A percentile compares a stretch with the other conserved stretches of the same genome.
phyloP scores from a whole-genome alignment of 352 stramenopile genomes.

The Phytophthora fragariaefolia region DNA sequence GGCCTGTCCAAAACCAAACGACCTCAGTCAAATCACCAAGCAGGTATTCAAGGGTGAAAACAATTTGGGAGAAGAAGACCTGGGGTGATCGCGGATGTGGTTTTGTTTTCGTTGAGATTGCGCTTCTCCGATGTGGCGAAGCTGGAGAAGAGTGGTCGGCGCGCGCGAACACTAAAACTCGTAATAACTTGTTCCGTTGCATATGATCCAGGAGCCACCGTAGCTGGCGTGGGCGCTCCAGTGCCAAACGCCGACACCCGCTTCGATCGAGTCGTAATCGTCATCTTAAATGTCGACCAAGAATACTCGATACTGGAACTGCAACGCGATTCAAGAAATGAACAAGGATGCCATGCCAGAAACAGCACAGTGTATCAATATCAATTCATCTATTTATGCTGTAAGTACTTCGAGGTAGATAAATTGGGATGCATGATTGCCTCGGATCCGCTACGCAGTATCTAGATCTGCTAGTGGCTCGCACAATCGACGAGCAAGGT shows the following conservation, averaged over 20 bases:
- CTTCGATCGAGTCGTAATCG: slow-evolving; percentile 83
- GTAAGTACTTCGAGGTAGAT: neutral
- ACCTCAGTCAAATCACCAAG: neutral
- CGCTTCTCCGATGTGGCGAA: slow-evolving; percentile 76
- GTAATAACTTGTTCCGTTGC: slow-evolving; percentile 53
- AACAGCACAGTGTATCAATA: slow-evolving; percentile 12
- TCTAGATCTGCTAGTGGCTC: slow-evolving; percentile 44
- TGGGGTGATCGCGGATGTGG: slow-evolving; percentile 77
- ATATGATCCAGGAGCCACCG: slow-evolving; percentile 75
- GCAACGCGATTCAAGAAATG: slow-evolving; percentile 14
- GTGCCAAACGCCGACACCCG: slow-evolving; percentile 66
- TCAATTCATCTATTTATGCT: slow-evolving; percentile 10
- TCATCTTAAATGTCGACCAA: slow-evolving; percentile 43
- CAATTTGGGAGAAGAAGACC: too few species aligned
- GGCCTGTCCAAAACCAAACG: slow-evolving; percentile 29
- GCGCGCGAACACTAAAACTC: slow-evolving; percentile 49
- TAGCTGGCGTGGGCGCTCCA: slow-evolving; percentile 46
- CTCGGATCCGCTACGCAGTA: slow-evolving; percentile 19
- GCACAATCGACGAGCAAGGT: slow-evolving; percentile 60
- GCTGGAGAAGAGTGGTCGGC: slow-evolving; percentile 60
- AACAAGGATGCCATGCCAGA: slow-evolving; percentile 10
- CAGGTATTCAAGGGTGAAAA: too few species aligned
- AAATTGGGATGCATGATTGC: slow-evolving; percentile 21
- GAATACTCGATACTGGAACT: neutral
- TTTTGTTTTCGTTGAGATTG: slow-evolving; percentile 83